Percentiles rank a stretch among this genome's conserved stretches.
These are phyloP conservation scores for Aspergillus sp. DNA, from an alignment of 2,329 filamentous ascomycete genomes.

Conservation along the genomic window DNA sequence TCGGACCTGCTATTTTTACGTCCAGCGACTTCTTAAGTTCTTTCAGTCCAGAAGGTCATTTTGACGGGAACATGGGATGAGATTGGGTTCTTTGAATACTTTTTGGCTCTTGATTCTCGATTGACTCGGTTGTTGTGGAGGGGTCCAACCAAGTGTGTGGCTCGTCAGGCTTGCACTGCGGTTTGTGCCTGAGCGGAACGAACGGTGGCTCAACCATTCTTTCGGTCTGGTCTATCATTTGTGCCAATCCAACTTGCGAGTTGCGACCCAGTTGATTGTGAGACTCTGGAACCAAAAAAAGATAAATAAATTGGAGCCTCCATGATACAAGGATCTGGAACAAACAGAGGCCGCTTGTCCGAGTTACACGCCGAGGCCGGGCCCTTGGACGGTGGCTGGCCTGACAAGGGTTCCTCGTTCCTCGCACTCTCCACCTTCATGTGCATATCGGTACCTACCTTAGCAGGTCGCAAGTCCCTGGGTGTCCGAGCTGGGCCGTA, in stretches of 20 bases:
- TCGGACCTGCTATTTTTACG: constrained; percentile 3
- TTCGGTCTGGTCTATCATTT: not conserved
- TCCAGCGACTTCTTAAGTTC: not conserved
- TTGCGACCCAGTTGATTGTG: not conserved
- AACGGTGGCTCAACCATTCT: not conserved
- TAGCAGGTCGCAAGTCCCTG: not conserved
- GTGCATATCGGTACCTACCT: not conserved
- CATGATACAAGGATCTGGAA: not conserved
- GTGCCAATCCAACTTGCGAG: not conserved
- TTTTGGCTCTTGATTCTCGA: not conserved
- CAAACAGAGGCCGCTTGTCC: not conserved
- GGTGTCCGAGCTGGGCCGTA: not conserved
- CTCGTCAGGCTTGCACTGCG: too few species aligned
- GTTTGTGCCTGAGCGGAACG: not conserved
- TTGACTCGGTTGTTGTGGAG: not conserved
- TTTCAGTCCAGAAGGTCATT: not conserved
- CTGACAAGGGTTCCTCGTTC: not conserved
- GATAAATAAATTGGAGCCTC: not conserved
- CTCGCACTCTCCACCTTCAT: not conserved
- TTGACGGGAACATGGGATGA: not conserved
- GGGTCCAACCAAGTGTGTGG: not conserved
- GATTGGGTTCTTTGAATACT: not conserved
- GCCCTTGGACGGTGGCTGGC: not conserved
- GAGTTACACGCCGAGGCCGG: constrained; percentile 1
- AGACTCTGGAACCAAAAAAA: not conserved